These are phyloP conservation scores for Gynostemma pentaphyllum DNA, from an alignment of 306 rosid genomes.

Conservation along the genomic window DNA sequence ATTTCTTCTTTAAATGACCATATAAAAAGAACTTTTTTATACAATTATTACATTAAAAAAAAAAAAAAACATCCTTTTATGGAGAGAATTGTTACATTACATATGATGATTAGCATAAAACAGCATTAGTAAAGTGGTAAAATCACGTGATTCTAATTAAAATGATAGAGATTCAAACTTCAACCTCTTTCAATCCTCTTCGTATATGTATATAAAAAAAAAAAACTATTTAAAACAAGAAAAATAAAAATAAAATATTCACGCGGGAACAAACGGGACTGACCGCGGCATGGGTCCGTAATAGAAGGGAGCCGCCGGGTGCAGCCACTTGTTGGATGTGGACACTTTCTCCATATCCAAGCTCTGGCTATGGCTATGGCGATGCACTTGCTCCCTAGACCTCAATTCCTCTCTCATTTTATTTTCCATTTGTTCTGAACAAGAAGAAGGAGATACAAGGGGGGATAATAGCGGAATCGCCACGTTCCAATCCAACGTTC, in stretches of 20 bases:
- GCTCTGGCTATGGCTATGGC: conserved; percentile 3
- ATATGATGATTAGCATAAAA: too few species aligned
- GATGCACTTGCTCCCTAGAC: conserved; percentile 2
- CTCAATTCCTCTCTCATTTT: conserved; percentile 20
- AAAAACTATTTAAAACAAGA: too few species aligned
- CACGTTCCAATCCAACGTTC: conserved; percentile 61
- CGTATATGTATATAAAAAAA: too few species aligned
- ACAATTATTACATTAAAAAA: too few species aligned
- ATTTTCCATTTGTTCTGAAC: conserved; percentile 11
- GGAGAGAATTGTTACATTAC: too few species aligned
- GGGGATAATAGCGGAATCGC: conserved; percentile 89
- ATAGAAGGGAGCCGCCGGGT: conserved; percentile 91
- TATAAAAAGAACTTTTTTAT: too few species aligned
- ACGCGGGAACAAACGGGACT: conserved; percentile 35
- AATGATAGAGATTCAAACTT: too few species aligned
- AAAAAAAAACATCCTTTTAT: too few species aligned
- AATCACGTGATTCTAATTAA: too few species aligned
- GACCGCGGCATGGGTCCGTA: conserved; percentile 38
- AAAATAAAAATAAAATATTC: background rate
- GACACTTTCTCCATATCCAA: conserved; percentile 29
- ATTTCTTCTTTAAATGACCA: too few species aligned
- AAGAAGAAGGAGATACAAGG: conserved; percentile 45
- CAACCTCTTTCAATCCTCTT: too few species aligned
- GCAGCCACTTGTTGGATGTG: conserved; percentile 75
- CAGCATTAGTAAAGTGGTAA: too few species aligned